Percentiles rank a stretch among this genome's conserved stretches.
Evolutionary conservation across 139 green algal genomes (phyloP).

Genomic region (Desmodesmus armatus): DNA sequence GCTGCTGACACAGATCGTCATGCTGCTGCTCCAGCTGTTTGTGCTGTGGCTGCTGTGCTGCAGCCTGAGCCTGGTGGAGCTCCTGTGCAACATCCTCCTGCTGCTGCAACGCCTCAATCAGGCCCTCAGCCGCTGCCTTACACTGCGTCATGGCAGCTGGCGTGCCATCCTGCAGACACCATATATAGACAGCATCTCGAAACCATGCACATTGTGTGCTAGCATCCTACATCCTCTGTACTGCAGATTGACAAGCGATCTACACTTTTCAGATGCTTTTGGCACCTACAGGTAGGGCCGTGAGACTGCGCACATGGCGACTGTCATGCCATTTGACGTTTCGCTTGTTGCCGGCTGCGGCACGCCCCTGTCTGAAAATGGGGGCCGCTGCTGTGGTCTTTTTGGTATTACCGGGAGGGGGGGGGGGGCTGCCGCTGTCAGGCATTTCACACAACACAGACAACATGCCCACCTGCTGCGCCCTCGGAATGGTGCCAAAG

Average conservation of each 20-base stretch:
- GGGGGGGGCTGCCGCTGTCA: neutral
- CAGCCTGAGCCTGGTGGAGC: neutral
- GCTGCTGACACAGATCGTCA: slow-evolving; percentile 21
- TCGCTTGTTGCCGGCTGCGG: neutral
- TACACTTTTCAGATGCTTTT: neutral
- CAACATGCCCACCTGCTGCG: slow-evolving; percentile 15
- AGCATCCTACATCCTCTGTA: neutral
- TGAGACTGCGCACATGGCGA: neutral
- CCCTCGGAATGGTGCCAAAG: slow-evolving; percentile 52
- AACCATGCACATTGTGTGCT: neutral
- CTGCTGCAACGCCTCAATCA: slow-evolving; percentile 10
- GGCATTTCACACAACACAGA: neutral
- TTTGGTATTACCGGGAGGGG: no score
- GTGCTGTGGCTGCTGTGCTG: slow-evolving; percentile 1
- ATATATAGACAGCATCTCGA: neutral
- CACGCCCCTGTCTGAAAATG: neutral
- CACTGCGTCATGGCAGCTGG: neutral
- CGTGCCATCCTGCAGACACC: neutral
- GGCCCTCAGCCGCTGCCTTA: slow-evolving; percentile 7
- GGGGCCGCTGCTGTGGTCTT: neutral
- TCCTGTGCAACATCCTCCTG: neutral
- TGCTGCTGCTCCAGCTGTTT: slow-evolving; percentile 1
- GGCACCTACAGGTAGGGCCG: neutral
- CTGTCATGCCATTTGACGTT: neutral
- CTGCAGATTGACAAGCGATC: neutral